Evolutionary conservation across 2,329 filamentous ascomycete species (phyloP).

Genomic region (Sclerotinia trifoliorum): DNA sequence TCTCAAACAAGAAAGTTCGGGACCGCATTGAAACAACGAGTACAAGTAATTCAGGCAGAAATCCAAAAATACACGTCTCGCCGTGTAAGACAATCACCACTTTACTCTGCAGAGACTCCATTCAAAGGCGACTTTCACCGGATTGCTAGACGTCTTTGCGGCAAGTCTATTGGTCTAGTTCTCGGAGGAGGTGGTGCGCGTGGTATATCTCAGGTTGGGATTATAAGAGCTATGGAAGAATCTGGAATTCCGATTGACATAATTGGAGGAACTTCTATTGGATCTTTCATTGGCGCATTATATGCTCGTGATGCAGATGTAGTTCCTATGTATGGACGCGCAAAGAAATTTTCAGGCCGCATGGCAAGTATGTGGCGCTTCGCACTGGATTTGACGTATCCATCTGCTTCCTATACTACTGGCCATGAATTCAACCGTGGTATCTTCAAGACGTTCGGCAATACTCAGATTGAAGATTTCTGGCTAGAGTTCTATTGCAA

Average conservation of each 20-base stretch:
- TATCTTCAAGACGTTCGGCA: slow-evolving; percentile 97
- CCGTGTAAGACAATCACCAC: slow-evolving; percentile 81
- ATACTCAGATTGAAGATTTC: slow-evolving; percentile 97
- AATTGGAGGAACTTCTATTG: slow-evolving; percentile 93
- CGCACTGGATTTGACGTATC: slow-evolving; percentile 91
- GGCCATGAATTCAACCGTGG: slow-evolving; percentile 98
- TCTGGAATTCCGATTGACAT: slow-evolving; percentile 95
- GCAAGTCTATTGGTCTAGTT: slow-evolving; percentile 91
- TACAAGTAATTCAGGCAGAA: slow-evolving; percentile 92
- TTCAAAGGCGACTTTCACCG: slow-evolving; percentile 98
- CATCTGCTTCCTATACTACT: slow-evolving; percentile 93
- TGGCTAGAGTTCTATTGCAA: slow-evolving; percentile 99
- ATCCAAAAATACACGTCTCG: slow-evolving; percentile 97
- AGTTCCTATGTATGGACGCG: slow-evolving; percentile 92
- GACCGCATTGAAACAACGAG: slow-evolving; percentile 82
- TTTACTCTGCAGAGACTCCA: slow-evolving; percentile 87
- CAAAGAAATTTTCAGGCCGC: slow-evolving; percentile 96
- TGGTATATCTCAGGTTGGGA: slow-evolving; percentile 88
- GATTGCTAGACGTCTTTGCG: slow-evolving; percentile 82
- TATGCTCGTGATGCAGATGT: slow-evolving; percentile 96
- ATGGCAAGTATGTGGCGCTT: slow-evolving; percentile 99
- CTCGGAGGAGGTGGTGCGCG: slow-evolving; percentile 90
- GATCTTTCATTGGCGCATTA: slow-evolving; percentile 88
- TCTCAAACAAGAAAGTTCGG: slow-evolving; percentile 75
- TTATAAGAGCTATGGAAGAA: slow-evolving; percentile 93